Base-by-base conservation (phyloP, 768 basidiomycete genomes). In the Leccinum subgranulosum region DNA sequence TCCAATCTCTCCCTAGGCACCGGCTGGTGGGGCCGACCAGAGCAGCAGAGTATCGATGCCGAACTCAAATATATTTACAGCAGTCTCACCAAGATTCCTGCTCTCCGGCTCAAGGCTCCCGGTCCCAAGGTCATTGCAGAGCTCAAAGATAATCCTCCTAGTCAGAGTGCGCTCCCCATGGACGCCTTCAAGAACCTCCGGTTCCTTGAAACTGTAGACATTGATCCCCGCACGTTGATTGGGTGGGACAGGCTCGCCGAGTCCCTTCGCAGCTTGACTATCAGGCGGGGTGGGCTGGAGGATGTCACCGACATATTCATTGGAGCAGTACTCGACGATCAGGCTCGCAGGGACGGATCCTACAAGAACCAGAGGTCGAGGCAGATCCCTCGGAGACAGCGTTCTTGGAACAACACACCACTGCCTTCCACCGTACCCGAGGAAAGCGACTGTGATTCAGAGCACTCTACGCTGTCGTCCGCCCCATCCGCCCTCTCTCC, bases 41-140 rank as follows among this genome's bases (percentile, higher is more conserved):
- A 84, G 56, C 82, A 81, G 36, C 82, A 81, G 11, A 80, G 68
- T 58, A 73, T 89, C 62, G 88, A 94, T 55, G 68, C 77, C 3
- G 89, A 93, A 65, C 84, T 96, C 70, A 93, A 85, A 69, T 92
- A 86, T 72, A 80, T 95, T 60, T 96, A 86, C 76, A 92, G 92
- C 69, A 83, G 86, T 68, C 92, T 96, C 76, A 97, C 92, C 46
- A 93, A 90, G 73, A 77, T 97, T 0, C 94, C 94, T 15, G 87
- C 92, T 1, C 77, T 96, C 39, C 74, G 78, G 7, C 73, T 95
- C 55, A 80, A 77, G 58, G 79, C 86, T 2, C 88, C 90, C 0
- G 82, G 82, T 47, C 79, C 79, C 49, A 84, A 83, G 55, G 73
- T 84, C 62, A 85, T 95, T 25, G 69, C 80, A 6, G 92, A 92